These are phyloP conservation scores for Dictyostelium capitatum DNA, from an alignment of 78 protist genomes.

Conservation along the genomic window DNA sequence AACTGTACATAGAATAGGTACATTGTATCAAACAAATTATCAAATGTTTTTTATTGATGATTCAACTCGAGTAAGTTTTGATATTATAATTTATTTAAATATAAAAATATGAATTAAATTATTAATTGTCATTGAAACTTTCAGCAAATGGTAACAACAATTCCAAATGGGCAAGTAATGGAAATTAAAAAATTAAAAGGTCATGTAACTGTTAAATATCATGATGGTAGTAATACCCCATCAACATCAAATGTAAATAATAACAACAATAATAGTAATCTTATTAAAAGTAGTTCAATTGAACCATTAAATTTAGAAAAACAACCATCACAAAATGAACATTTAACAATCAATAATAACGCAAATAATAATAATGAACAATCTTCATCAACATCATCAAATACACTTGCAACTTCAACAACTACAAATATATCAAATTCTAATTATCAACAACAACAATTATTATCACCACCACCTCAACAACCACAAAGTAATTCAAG, in stretches of 20 bases:
- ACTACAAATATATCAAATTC: no score
- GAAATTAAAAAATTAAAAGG: constrained; percentile 74
- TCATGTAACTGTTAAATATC: constrained; percentile 76
- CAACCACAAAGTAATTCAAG: neutral
- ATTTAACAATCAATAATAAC: neutral
- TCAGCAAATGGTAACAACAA: neutral
- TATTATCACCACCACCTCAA: neutral
- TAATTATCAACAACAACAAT: no score
- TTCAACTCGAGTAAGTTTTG: neutral
- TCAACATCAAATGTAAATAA: neutral
- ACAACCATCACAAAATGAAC: neutral
- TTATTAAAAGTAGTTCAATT: neutral
- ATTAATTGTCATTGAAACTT: neutral
- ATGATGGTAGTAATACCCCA: neutral
- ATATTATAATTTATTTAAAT: no score
- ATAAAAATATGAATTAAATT: no score
- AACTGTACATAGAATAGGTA: constrained; percentile 46
- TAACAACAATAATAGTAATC: neutral
- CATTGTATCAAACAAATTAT: constrained; percentile 59
- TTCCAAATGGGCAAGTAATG: constrained; percentile 19
- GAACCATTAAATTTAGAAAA: neutral
- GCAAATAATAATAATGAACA: neutral
- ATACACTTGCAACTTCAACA: no score
- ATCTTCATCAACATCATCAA: neutral
- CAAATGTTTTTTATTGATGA: constrained; percentile 73